Base-by-base conservation (phyloP, 208 protist species). In the Leishmania amazonensis region DNA sequence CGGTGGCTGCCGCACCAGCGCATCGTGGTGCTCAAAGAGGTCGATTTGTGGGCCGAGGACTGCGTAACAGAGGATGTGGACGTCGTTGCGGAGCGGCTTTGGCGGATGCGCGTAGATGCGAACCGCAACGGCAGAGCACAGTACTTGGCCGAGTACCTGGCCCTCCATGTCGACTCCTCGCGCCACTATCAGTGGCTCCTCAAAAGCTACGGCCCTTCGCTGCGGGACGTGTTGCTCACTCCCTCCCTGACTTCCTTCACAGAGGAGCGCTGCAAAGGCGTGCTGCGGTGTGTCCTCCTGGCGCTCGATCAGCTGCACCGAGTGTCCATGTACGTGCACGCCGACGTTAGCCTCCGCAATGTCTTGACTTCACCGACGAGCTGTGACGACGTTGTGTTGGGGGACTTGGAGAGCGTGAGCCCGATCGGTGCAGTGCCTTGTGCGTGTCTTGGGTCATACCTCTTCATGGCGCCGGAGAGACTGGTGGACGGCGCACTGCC, bases 301-400 rank as follows among this genome's bases (percentile, higher is more conserved):
- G 93, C 89, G 6, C 81, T 96, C 19, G 51, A 79, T 45, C 84
- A 89, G 65, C 86, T 96, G 9, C 90, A 96, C 83, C 73, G 79
- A 4, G 79, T 75, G 49, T 79, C 80, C 31, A 57, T 58, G 8
- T 75, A 88, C 72, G 84, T 90, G 19, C 93, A 96, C 79, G 91
- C 85, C 21, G 93, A 96, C 77, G 76, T 96, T 40, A 93, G 84
- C 64, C 84, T 87, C 21, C 54, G 85, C 28, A 96, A 96, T 75
- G 75, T 96, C 70, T 81, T 96, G 21, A 68, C 49, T 3, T 42
- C 57, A 35, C 45, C 64, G 45, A 53, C 40, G 11, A 62, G 31
- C 31, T 40, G 21, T 7, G 49, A n/a, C 13, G 49, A 60, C 8
- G 80, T 80, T 24, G 31, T 75, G 73, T 71, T 89, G 11, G 70